Base-by-base conservation (phyloP, 768 basidiomycete genomes). In the Boletus subparvulus region DNA sequence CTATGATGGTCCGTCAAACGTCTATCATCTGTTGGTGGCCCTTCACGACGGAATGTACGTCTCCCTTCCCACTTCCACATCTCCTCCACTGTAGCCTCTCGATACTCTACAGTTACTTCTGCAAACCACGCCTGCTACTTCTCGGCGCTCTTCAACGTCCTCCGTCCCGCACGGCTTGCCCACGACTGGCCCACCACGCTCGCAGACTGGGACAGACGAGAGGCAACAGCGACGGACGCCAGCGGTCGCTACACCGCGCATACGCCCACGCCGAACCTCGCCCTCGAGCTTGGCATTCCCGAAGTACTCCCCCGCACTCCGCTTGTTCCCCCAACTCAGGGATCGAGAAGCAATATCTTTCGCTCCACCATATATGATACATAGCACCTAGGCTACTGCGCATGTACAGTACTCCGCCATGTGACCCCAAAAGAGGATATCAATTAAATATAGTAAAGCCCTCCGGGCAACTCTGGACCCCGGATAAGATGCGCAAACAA, bases 21-120 rank as follows among this genome's bases (percentile, higher is more conserved):
- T 90, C 41, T 76, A 83, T 49, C 81, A 84, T 65, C 82, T 92
- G 35, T 68, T 91, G 42, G 74, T 76, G 33, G 87, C 89, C 26
- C 70, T 92, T 10, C 91, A 91, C 60, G 89, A 92, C 57, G 90
- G 89, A 47, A 65, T 90, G 89, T 90, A 63, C 61, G 87, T 74
- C 10, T 0, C 30, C 14, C 30, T 24, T 24, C 32, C n/a, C n/a
- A 14, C 52, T 4, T 41, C 8, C 9, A 9, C 30, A 9, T 30
- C n/a, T 10, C 11, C 51, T 13, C 3, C 21, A 21, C 21, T 21
- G 4, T 30, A 19, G 26, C 17, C 32, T 37, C 43, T 16, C 19
- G n/a, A 16, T 6, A 14, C 6, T 17, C 6, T 19, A 16, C 49
- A 88, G 86, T 24, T 86, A 88, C 70, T 85, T 88, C 67, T 61